Evolutionary conservation across 106 monocot species (phyloP), one percentile per base, ranked within the genome.

Genomic region (Allium fistulosum): DNA sequence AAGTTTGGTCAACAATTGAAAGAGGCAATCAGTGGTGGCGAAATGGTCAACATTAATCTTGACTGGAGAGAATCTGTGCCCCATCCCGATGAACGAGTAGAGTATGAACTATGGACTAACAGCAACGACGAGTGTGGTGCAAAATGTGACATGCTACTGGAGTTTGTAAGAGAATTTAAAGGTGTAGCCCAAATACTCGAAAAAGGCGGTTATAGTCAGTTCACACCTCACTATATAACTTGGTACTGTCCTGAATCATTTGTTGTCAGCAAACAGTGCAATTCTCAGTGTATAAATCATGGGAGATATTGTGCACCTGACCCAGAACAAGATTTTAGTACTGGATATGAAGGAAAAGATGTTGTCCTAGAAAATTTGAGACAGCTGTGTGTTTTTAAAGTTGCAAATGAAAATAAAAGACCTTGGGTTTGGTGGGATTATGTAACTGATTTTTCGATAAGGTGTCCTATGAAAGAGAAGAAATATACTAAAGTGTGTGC

Each of bases 211-310:
- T 96, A 82, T 59, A 92, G 81, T 71, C 92, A 86, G 66, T 96
- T 96, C 85, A 88, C 96, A 62, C 96, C 96, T n/a, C 96, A 96
- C 76, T 96, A 96, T 67, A 96, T 96, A 67, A 92, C 92, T n/a
- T 96, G 96, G 96, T 96, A 82, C 64, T 96, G 96, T 48, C 96
- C 96, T 51, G 77, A 84, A 49, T 77, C 92, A 71, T 96, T 96
- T 62, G 76, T 86, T 76, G 17, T 84, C 26, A 96, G 96, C 59
- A 96, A 96, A 60, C 96, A 96, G 63, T 96, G 96, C 82, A 86
- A 80, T 67, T 88, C 88, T n/a, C 96, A 96, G 26, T 96, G 96
- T 76, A 92, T 96, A 61, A 96, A 96, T 70, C 78, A 96, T 68
- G 96, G 96, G 27, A 83, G 96, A 74, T 96, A 96, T 71, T 96